A percentile compares a stretch with the other conserved stretches of the same genome.
Evolutionary conservation across 306 rosid genomes (phyloP).

Genomic region (Purshia tridentata): DNA sequence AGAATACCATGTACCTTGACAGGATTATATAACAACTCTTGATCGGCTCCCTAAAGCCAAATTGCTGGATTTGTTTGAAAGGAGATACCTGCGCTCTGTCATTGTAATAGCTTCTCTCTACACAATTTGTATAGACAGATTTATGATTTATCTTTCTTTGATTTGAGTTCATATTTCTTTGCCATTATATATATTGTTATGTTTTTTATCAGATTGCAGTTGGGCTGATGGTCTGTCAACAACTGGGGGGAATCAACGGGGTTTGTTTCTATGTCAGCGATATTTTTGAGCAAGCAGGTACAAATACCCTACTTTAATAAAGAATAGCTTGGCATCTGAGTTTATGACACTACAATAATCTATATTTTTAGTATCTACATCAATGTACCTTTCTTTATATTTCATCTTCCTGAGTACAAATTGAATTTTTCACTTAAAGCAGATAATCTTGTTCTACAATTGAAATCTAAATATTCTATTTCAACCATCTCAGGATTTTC

Average conservation of each 20-base stretch:
- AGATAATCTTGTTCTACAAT: constrained; percentile 13
- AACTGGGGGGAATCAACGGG: constrained; percentile 89
- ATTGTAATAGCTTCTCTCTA: constrained; percentile 40
- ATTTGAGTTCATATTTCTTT: not conserved
- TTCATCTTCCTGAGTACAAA: not conserved
- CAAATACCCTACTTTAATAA: not conserved
- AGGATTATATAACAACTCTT: constrained; percentile 71
- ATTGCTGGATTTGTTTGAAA: constrained; percentile 70
- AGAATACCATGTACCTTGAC: constrained; percentile 26
- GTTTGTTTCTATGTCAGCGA: constrained; percentile 68
- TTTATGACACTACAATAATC: not conserved
- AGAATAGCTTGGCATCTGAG: too few relatives aligned
- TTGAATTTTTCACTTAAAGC: not conserved
- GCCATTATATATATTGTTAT: too few relatives aligned
- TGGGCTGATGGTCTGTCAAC: constrained; percentile 91
- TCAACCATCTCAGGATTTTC: constrained; percentile 59
- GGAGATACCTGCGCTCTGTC: constrained; percentile 71
- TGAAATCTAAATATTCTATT: not conserved
- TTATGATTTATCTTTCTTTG: not conserved
- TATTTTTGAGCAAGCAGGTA: constrained; percentile 87
- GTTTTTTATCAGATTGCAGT: constrained; percentile 61
- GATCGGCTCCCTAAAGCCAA: constrained; percentile 72
- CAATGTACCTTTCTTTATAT: not conserved
- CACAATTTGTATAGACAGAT: not conserved
- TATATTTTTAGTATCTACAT: not conserved